Base-by-base conservation (phyloP, 2,329 filamentous ascomycete genomes). In the Aspergillus brasiliensis region DNA sequence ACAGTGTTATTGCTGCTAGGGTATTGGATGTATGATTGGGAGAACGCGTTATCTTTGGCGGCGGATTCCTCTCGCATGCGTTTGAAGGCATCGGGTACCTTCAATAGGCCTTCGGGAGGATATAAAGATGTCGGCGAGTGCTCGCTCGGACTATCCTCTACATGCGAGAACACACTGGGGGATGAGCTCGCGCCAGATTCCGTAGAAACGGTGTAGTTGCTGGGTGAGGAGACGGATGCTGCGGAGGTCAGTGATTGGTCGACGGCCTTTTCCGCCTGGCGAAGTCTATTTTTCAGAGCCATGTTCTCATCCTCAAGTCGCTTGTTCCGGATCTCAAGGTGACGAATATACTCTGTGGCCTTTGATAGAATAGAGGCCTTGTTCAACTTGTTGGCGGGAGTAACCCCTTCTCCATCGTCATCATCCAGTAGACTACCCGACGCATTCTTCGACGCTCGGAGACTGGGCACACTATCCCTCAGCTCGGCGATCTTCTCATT, bases 351-450 rank as follows among this genome's bases (percentile, higher is more conserved):
- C 74, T 98, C 94, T 5, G 94, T 97, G 2, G 94, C 94, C 76
- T 98, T 98, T 65, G 91, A 93, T 46, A 98, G 80, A 53, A 98
- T 92, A 2, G 93, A 97, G n/a, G 94, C 94, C 77, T 98, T 98
- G 81, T 98, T 98, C 27, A 97, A 82, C 76, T 98, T 98, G 79
- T 96, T 93, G 5, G 92, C 92, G 0, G 92, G 91, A 2, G 92
- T 89, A 54, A 95, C 80, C 54, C 92, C 92, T 68, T 96, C 88
- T 15, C 90, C 82, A 59, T 95, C 91, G 65, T 96, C 91, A 37
- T 89, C 86, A 66, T 94, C 91, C 40, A 69, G 58, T 2, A 69
- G 64, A 17, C 67, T 68, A 8, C 69, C 72, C 56, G 70, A 72
- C 7, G 66, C 59, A 81, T 81, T 51, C 79, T 91, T 91, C 38